phyloP scores from a whole-genome alignment of 257 asterid genomes.

The Dorcoceras hygrometricum region DNA sequence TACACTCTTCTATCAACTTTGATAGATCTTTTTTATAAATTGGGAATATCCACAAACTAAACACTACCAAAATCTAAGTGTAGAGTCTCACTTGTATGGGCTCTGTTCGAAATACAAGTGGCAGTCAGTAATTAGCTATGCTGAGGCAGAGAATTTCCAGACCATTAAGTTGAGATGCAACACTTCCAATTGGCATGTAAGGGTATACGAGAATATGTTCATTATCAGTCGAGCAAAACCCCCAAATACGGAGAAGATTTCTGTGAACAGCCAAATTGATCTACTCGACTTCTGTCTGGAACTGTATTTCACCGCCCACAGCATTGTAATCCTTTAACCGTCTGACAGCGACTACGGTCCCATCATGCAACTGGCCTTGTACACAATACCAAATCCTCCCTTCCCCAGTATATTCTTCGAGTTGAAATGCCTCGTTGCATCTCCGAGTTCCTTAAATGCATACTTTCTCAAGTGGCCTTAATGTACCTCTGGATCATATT shows the following conservation, averaged over 20 bases:
- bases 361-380: slow-evolving; percentile 68
- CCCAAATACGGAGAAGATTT: slow-evolving; percentile 88
- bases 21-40: not conserved
- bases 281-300: slow-evolving; percentile 89
- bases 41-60: not conserved
- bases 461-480: slow-evolving; percentile 82
- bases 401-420: slow-evolving; percentile 78
- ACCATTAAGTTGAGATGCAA: slow-evolving; percentile 84
- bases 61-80: not conserved
- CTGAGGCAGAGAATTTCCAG: not conserved
- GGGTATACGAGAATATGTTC: slow-evolving; percentile 91
- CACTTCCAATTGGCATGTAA: slow-evolving; percentile 85
- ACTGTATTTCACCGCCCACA: slow-evolving; percentile 88
- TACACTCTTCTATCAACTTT: too few relatives aligned
- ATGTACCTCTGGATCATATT: slow-evolving; percentile 86
- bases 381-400: slow-evolving; percentile 93
- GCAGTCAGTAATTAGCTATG: not conserved
- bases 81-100: not conserved
- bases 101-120: not conserved
- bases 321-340: slow-evolving; percentile 81
- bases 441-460: slow-evolving; percentile 79
- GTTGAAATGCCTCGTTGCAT: slow-evolving; percentile 79
- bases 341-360: slow-evolving; percentile 89
- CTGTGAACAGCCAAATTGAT: slow-evolving; percentile 91
- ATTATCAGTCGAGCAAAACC: slow-evolving; percentile 81